Evolutionary conservation across 2,329 filamentous ascomycete species (phyloP).

Genomic region (Alternaria solani): DNA sequence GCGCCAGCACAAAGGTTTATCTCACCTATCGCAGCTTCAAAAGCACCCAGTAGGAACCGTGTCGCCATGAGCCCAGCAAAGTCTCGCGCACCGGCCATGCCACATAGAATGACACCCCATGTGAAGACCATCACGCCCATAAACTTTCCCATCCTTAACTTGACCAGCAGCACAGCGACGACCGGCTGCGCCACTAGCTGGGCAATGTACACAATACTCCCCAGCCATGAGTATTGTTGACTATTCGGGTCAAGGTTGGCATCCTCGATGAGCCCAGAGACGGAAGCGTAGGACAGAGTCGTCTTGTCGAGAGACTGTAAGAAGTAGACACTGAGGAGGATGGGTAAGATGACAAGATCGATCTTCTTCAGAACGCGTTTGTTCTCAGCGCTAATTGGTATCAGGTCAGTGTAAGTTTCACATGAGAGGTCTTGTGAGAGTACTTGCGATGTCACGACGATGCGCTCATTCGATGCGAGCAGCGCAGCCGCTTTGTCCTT

Average conservation of each 20-base stretch:
- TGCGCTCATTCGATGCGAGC: slow-evolving; percentile 56
- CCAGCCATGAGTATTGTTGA: slow-evolving; percentile 63
- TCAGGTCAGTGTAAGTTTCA: too few relatives aligned
- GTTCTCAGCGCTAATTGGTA: slow-evolving; percentile 55
- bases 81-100: slow-evolving; percentile 67
- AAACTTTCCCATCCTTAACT: slow-evolving; percentile 68
- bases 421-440: too few relatives aligned
- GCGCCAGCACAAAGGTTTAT: too few relatives aligned
- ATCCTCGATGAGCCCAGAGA: slow-evolving; percentile 69
- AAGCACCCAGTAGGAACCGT: too few relatives aligned
- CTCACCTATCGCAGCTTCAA: too few relatives aligned
- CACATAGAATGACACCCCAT: slow-evolving; percentile 62
- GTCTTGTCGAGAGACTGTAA: slow-evolving; percentile 71
- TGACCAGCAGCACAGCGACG: slow-evolving; percentile 64
- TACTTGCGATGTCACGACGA: slow-evolving; percentile 56
- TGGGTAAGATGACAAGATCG: slow-evolving; percentile 61
- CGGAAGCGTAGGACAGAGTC: slow-evolving; percentile 67
- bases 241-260: slow-evolving; percentile 61
- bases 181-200: slow-evolving; percentile 63
- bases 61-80: slow-evolving; percentile 51
- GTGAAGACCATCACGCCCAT: slow-evolving; percentile 60
- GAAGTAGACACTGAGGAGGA: slow-evolving; percentile 69
- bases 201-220: slow-evolving; percentile 62
- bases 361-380: slow-evolving; percentile 60
- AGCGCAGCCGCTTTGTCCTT: slow-evolving; percentile 61